Percentiles rank a stretch among this genome's conserved stretches.
These are phyloP conservation scores for Trichocladium uniseriatum DNA, from an alignment of 495 filamentous ascomycete genomes.

Conservation along the genomic window DNA sequence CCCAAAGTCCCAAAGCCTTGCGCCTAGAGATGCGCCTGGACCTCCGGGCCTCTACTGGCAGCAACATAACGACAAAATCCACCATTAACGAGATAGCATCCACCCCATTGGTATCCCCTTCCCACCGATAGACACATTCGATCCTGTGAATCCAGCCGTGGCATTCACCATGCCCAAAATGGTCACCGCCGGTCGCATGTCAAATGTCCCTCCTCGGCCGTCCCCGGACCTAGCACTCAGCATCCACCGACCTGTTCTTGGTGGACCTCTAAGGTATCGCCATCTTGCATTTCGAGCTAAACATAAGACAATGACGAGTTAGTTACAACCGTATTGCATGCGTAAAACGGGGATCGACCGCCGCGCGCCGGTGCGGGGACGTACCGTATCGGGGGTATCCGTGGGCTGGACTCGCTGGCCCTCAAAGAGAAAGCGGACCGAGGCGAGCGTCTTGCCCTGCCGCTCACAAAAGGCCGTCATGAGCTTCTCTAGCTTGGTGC, in stretches of 20 bases:
- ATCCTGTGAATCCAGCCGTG: background rate
- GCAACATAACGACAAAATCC: background rate
- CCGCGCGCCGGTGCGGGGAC: constrained; percentile 27
- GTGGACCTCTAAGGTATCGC: constrained; percentile 94
- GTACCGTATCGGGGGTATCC: constrained; percentile 86
- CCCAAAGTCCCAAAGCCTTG: constrained; percentile 1
- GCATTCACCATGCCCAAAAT: background rate
- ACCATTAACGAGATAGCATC: background rate
- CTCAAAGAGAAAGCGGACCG: constrained; percentile 93
- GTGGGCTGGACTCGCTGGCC: constrained; percentile 79
- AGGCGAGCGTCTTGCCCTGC: constrained; percentile 75
- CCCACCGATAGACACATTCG: background rate
- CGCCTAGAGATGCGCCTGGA: constrained; percentile 5
- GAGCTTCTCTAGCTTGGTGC: constrained; percentile 89
- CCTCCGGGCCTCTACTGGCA: background rate
- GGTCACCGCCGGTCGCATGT: background rate
- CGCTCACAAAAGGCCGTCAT: constrained; percentile 99
- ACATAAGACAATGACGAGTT: background rate
- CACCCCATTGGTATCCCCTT: background rate
- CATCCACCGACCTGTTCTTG: constrained; percentile 91
- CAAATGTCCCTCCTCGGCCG: background rate
- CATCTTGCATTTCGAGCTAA: constrained; percentile 94
- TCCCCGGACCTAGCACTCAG: constrained; percentile 4
- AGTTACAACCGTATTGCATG: too few relatives aligned
- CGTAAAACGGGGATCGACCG: too few relatives aligned